Base-by-base conservation (phyloP, 2,329 filamentous ascomycete species). In the Colletotrichum cordylinicola region DNA sequence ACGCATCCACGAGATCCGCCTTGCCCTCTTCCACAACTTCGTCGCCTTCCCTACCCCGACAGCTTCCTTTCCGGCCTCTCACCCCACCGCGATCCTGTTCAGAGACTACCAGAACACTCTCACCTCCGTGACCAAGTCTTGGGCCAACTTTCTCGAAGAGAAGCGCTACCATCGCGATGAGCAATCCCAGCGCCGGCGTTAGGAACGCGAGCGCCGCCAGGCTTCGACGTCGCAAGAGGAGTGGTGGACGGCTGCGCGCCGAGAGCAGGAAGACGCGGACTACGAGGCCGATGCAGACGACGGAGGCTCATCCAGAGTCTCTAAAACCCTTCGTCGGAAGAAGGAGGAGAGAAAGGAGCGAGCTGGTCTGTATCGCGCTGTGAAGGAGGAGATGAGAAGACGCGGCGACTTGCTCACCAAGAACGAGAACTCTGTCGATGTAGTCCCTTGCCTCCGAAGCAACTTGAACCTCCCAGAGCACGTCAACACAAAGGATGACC, bases 21-120 rank as follows among this genome's bases (percentile, higher is more conserved):
- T 33, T 10, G n/a, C 29, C n/a, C 48, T 72, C 27, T 33, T 33
- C 52, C n/a, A 37, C 15, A 27, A 56, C 52, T 72, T 67, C 39
- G 62, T 66, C 37, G 62, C 62, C 35, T 67, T 21, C 35, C 18
- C 35, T 6, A 12, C 27, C 2, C 18, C 61, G 4, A 58, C 62
- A 15, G 10, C 24, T 35, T 15, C 21, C 15, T 29, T 67, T 2
- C 15, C 18, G 1, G 48, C 48, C 4, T 33, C 35, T 6, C 18
- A 7, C 4, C 62, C 27, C 9, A 31, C 35, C 1, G 6, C 55
- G 2, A 35, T n/a, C 4, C 21, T 24, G 12, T 65, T 72, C 6
- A 18, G n/a, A 29, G 52, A 35, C 8, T 60, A 67, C 16, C 52
- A 39, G n/a, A 10, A n/a, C 35, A 12, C 52, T 13, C 35, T 72